Conservation (phyloP, 305 asterid genomes). For the Petunia hybrid region DNA sequence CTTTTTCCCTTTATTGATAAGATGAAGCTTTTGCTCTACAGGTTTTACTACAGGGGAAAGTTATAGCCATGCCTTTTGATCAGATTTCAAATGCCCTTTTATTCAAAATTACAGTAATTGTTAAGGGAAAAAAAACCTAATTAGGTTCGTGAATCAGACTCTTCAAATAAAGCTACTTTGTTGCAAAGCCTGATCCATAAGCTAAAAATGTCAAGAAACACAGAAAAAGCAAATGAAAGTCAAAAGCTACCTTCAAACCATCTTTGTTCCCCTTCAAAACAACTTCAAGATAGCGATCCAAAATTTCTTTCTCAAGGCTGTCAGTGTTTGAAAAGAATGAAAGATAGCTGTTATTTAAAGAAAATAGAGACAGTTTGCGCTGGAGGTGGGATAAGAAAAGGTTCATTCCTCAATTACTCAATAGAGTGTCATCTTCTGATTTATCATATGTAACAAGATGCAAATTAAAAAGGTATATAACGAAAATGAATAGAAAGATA, state of each 20-base stretch:
- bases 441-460: neutral
- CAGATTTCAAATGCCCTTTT: neutral
- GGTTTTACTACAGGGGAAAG: neutral
- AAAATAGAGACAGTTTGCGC: constrained; percentile 26
- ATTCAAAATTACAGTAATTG: too few relatives aligned
- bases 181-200: constrained; percentile 14
- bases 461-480: neutral
- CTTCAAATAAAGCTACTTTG: constrained; percentile 2
- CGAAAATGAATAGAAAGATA: neutral
- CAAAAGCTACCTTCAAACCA: constrained; percentile 81
- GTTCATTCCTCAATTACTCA: neutral
- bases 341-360: neutral
- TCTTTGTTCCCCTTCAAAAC: constrained; percentile 96
- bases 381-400: neutral
- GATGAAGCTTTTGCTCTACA: neutral
- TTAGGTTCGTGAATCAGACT: too few relatives aligned
- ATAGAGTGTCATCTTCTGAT: constrained; percentile 4
- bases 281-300: constrained; percentile 92
- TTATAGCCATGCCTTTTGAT: neutral
- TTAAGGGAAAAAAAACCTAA: too few relatives aligned
- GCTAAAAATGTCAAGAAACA: neutral
- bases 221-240: neutral
- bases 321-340: constrained; percentile 29
- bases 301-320: constrained; percentile 97
- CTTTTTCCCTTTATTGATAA: neutral